Base-by-base conservation (phyloP, 805 yeast genomes). In the Candida nonsorbophila region DNA sequence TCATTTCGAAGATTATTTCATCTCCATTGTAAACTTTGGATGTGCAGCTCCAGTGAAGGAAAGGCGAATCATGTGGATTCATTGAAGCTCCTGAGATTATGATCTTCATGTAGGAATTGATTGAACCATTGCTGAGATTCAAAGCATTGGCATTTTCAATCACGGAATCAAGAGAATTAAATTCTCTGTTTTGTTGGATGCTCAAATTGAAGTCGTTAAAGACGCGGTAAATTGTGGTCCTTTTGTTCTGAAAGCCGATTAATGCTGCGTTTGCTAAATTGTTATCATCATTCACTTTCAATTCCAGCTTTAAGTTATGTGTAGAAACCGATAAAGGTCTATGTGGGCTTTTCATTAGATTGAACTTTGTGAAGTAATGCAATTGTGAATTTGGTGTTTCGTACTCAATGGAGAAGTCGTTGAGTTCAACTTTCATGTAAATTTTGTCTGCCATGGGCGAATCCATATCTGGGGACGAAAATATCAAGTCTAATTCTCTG, bases 401-500 rank as follows among this genome's bases (percentile, higher is more conserved):
- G 20, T 37, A 37, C 12, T 15, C 18, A 5, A 41, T 32, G 24
- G 32, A 29, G 16, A 32, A 26, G 10, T 36, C 34, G 2, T 19
- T 8, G 9, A 33, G 25, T 8, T 22, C 25, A 8, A 28, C 13
- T 11, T 10, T 19, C 8, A 16, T 17, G 11, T 29, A 16, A 5
- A 19, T 24, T 7, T 15, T 7, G 3, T 14, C n/a, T 14, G 29
- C 21, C 9, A 9, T 10, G 17, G 20, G 7, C 10, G 13, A 22
- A 18, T 27, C 38, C 5, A 40, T 37, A 6, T 47, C 46, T 1
- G 61, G 53, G n/a, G 58, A 49, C 6, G 52, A 40, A 13, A 57
- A 41, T 7, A 57, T 37, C 18, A 47, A 27, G 28, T 51, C 58
- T 37, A 57, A 43, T 30, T 57, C 63, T 22, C 47, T 39, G 20